A percentile compares a stretch with the other conserved stretches of the same genome.
Conservation (phyloP, 805 yeast species). For the Starmerella gropengiesseri region DNA sequence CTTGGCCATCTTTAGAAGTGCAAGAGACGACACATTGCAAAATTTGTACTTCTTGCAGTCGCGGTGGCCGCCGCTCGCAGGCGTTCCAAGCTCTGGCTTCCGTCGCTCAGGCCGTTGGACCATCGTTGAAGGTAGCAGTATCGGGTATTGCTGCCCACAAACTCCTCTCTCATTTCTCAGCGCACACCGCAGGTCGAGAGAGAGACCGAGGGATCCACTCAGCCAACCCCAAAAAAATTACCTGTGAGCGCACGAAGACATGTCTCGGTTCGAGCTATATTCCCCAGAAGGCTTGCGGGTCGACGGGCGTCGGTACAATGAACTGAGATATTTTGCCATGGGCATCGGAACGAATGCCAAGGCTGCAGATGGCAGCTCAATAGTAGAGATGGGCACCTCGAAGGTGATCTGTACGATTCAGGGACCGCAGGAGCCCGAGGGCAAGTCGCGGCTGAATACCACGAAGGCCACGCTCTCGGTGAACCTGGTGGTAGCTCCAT, state of each 20-base stretch:
- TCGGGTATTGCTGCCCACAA: no score
- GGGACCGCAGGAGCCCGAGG: slow-evolving; percentile 81
- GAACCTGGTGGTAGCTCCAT: slow-evolving; percentile 63
- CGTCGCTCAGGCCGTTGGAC: background rate
- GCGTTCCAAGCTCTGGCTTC: background rate
- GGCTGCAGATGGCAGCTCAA: slow-evolving; percentile 78
- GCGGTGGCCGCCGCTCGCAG: background rate
- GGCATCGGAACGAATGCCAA: slow-evolving; percentile 78
- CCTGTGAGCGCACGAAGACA: no score
- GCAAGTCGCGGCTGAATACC: slow-evolving; percentile 37
- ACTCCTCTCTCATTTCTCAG: no score
- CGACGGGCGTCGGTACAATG: slow-evolving; percentile 95
- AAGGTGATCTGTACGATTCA: slow-evolving; percentile 73
- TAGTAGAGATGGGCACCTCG: slow-evolving; percentile 84
- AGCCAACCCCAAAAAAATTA: background rate
- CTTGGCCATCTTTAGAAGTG: slow-evolving; percentile 73
- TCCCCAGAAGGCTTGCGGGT: slow-evolving; percentile 88
- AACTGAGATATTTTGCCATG: slow-evolving; percentile 70
- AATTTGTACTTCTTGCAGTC: slow-evolving; percentile 1
- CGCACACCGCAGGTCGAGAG: no score
- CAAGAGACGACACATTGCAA: slow-evolving; percentile 75
- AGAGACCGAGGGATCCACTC: background rate
- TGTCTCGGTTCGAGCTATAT: slow-evolving; percentile 49
- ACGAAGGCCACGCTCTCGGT: slow-evolving; percentile 51
- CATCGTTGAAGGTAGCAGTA: background rate